Percentiles rank a stretch among this genome's conserved stretches.
Conservation (phyloP, 2,329 filamentous ascomycete genomes). For the Neonectria magnoliae region DNA sequence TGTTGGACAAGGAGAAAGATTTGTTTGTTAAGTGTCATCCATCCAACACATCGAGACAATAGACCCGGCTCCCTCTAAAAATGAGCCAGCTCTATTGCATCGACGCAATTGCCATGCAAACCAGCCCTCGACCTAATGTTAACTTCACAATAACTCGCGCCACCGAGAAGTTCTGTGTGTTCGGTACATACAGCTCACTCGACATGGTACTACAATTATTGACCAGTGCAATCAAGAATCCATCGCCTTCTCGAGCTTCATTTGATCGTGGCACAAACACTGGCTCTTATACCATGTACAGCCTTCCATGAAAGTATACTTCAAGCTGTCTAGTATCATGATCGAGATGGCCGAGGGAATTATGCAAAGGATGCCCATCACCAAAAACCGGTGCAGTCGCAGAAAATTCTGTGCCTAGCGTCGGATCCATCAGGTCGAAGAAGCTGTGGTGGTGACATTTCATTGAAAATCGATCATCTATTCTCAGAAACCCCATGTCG, state of each 20-base stretch:
- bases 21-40: too few species aligned
- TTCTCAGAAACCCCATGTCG: constrained; percentile 14
- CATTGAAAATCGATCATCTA: constrained; percentile 7
- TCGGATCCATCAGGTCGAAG: constrained; percentile 8
- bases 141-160: constrained; percentile 20
- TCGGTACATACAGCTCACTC: constrained; percentile 9
- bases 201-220: constrained; percentile 15
- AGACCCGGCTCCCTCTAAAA: too few species aligned
- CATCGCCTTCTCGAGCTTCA: constrained; percentile 11
- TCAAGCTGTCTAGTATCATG: constrained; percentile 5
- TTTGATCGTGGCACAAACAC: constrained; percentile 16
- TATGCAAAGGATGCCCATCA: constrained; percentile 9
- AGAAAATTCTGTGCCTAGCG: constrained; percentile 3
- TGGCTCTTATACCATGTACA: constrained; percentile 17
- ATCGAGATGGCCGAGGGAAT: constrained; percentile 10
- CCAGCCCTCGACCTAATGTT: constrained; percentile 13
- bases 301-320: constrained; percentile 6
- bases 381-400: not conserved
- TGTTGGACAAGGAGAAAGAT: too few species aligned
- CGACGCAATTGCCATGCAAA: constrained; percentile 22
- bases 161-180: too few species aligned
- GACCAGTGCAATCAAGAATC: constrained; percentile 5
- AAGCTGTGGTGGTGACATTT: constrained; percentile 5
- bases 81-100: not conserved
- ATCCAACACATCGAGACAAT: too few species aligned